Evolutionary conservation across 75 land plant species (phyloP).

Genomic region (Ceratopteris richardii): DNA sequence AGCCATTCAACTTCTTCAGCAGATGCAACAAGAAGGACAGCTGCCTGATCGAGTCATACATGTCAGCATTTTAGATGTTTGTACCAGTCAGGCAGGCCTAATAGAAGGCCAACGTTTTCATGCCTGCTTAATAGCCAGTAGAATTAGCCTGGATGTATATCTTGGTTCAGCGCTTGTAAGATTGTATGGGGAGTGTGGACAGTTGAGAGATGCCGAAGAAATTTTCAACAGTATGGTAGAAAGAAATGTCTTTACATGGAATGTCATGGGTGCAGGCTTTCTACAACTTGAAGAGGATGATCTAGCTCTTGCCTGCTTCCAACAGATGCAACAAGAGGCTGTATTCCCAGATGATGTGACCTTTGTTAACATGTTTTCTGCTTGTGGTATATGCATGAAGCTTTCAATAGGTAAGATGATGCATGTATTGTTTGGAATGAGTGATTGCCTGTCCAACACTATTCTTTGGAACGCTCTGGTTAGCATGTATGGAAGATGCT

Average conservation of each 20-base stretch:
- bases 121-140: background rate
- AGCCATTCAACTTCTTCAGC: constrained; percentile 28
- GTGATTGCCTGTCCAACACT: background rate
- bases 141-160: background rate
- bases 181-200: constrained; percentile 25
- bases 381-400: constrained; percentile 7
- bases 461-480: constrained; percentile 4
- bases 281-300: constrained; percentile 21
- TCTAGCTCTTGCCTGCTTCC: constrained; percentile 24
- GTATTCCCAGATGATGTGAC: constrained; percentile 5
- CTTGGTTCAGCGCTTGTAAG: constrained; percentile 2
- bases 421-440: constrained; percentile 4
- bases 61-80: constrained; percentile 7
- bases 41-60: constrained; percentile 25
- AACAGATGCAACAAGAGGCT: constrained; percentile 12
- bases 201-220: constrained; percentile 17
- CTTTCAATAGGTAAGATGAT: constrained; percentile 10
- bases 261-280: constrained; percentile 35
- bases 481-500: constrained; percentile 10
- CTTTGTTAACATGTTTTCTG: constrained; percentile 1
- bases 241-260: constrained; percentile 43
- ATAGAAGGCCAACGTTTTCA: constrained; percentile 5
- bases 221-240: constrained; percentile 35
- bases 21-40: constrained; percentile 37
- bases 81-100: background rate